Base-by-base conservation (phyloP, 176 grass and related monocot species). In the Typha latifolia region DNA sequence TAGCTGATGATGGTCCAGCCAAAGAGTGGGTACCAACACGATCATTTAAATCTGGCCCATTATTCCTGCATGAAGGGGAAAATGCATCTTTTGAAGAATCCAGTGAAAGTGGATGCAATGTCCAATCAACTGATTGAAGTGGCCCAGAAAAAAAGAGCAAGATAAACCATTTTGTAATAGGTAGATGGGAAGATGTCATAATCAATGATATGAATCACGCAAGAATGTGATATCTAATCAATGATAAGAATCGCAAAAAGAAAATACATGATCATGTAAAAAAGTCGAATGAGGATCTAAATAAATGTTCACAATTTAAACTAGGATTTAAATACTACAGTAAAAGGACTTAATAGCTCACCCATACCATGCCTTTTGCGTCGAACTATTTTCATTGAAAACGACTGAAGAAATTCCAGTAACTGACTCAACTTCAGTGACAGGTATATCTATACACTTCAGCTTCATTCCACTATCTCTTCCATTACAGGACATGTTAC, bases 11-110 rank as follows among this genome's bases (percentile, higher is more conserved):
- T 48, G 72, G 65, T 34, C 71, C 56, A 55, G 80, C 74, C 32
- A 16, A 66, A 59, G 68, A 82, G 49, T 77, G 63, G 15, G 74
- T 82, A 21, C 64, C 51, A 62, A 71, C 32, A 62, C 63, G 78
- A 62, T 74, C 78, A 55, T 16, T 69, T 74, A 67, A 49, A 68
- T 66, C 27, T 62, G 70, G 47, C 15, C 16, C 12, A 27, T 16
- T 43, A 37, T 77, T 29, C 61, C 73, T 82, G 73, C 31, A 77
- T 77, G 8, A 49, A 49, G 62, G 12, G n/a, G 14, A 21, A 59
- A 59, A 62, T 3, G 5, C 4, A 62, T 62, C 10, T 47, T 29
- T 13, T 55, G 26, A 59, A 19, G 37, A 34, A 23, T 15, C 37
- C 49, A 51, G 2, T 43, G 37, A 43, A 68, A 49, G 47, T 50